phyloP scores from a whole-genome alignment of 2,329 filamentous ascomycete species.

The Epichloe bromicola region DNA sequence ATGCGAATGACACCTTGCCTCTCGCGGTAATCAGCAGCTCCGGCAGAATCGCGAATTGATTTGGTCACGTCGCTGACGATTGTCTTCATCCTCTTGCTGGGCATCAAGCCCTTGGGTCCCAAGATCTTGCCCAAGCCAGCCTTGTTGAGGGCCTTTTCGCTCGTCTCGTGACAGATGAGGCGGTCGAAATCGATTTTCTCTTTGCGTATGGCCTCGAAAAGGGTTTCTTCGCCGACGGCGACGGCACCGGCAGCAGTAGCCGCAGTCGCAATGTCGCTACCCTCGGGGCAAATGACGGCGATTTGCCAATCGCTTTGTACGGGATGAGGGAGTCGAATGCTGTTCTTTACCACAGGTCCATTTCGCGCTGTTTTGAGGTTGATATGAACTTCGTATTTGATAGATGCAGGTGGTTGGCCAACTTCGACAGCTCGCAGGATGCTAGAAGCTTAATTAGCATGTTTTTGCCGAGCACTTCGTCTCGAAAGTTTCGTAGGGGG shows the following conservation, averaged over 20 bases:
- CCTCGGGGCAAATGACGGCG: slow-evolving; percentile 81
- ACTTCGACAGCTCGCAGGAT: slow-evolving; percentile 90
- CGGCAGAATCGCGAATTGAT: slow-evolving; percentile 70
- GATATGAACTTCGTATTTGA: slow-evolving; percentile 83
- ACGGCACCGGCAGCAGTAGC: slow-evolving; percentile 69
- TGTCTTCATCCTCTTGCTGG: slow-evolving; percentile 74
- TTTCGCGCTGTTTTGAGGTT: slow-evolving; percentile 75
- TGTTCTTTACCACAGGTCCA: slow-evolving; percentile 75
- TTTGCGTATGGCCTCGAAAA: slow-evolving; percentile 64
- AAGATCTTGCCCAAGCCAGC: slow-evolving; percentile 68
- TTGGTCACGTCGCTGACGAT: slow-evolving; percentile 67
- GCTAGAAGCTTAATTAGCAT: slow-evolving; percentile 29
- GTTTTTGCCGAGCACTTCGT: neutral
- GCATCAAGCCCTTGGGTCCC: slow-evolving; percentile 87
- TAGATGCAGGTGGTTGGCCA: slow-evolving; percentile 55
- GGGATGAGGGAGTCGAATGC: slow-evolving; percentile 76
- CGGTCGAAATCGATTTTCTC: slow-evolving; percentile 80
- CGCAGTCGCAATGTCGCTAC: slow-evolving; percentile 58
- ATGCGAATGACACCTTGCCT: slow-evolving; percentile 71
- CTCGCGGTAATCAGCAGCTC: slow-evolving; percentile 80
- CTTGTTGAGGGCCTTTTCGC: slow-evolving; percentile 66
- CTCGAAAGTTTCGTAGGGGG: neutral
- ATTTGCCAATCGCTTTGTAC: slow-evolving; percentile 82
- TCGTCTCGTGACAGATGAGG: slow-evolving; percentile 73
- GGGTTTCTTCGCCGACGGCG: slow-evolving; percentile 70